Evolutionary conservation across 1,139 yeast genomes (phyloP), one percentile per base, ranked within the genome.

Genomic region (Debaryomyces psychrophilus): DNA sequence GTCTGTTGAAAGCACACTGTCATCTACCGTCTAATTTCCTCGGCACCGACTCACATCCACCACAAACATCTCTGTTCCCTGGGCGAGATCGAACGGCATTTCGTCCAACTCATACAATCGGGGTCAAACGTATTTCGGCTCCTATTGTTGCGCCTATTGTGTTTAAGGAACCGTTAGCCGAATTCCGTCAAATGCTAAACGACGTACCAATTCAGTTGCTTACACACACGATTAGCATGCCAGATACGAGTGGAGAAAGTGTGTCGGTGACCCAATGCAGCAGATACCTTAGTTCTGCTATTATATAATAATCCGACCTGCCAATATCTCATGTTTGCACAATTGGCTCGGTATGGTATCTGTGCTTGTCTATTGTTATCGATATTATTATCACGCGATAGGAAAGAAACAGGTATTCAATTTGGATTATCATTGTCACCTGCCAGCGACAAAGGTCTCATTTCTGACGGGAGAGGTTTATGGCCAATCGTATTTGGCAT

Each of bases 81-180:
- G n/a, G 8, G 18, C 26, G n/a, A 15, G 36, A 20, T 20, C 25
- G 18, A 33, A 33, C 36, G 36, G 36, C 36, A 33, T 9, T 33
- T 33, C 25, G 17, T 3, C 12, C 36, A 18, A 22, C 8, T 1
- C 17, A 29, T 12, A 4, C 25, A 2, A 20, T 33, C 36, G n/a
- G 25, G 26, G 20, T 26, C 11, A 18, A 20, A 12, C 5, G 14
- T 11, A 33, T 33, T 33, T 33, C 36, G 36, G 25, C 36, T 29
- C 36, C 36, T 18, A 33, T 33, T 33, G 36, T 33, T n/a, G 23
- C 9, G n/a, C 36, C n/a, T 11, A 17, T 33, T 33, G 36, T 33
- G 15, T 31, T 8, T 18, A 20, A 33, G 36, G 36, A 8, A 33
- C 36, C 18, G 25, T 25, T 33, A 33, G 26, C 36, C 36, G 36